These are phyloP conservation scores for Endotrypanum monterogeii DNA, from an alignment of 208 protist species.

Conservation along the genomic window DNA sequence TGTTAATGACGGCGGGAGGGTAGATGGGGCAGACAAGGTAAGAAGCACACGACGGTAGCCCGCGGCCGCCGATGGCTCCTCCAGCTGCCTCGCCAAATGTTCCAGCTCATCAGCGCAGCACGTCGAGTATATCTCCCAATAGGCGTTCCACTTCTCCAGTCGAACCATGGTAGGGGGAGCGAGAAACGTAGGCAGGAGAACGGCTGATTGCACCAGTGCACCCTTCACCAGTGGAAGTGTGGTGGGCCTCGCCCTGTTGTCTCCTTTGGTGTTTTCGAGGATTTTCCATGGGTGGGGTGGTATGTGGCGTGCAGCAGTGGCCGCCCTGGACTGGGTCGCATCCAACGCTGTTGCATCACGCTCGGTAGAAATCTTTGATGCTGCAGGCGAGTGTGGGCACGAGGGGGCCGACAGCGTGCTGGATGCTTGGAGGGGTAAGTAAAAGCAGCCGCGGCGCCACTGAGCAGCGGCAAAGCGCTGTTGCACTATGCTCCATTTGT, in stretches of 20 bases:
- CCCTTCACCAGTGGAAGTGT: background rate
- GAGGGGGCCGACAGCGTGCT: background rate
- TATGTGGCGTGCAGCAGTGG: slow-evolving; percentile 4
- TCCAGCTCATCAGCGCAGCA: slow-evolving; percentile 31
- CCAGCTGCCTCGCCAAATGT: slow-evolving; percentile 16
- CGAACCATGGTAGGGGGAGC: slow-evolving; percentile 26
- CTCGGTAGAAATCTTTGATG: background rate
- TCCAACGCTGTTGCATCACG: background rate
- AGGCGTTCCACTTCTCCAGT: slow-evolving; percentile 64
- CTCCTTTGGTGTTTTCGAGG: slow-evolving; percentile 2
- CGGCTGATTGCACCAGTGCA: background rate
- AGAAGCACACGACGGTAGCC: slow-evolving; percentile 22
- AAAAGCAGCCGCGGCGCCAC: slow-evolving; percentile 28
- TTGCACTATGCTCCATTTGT: background rate
- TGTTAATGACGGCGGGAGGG: background rate
- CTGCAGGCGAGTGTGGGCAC: background rate
- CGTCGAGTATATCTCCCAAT: slow-evolving; percentile 49
- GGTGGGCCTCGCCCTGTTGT: background rate
- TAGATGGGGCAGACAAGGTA: slow-evolving; percentile 2
- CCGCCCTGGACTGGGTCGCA: background rate
- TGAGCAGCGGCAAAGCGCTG: slow-evolving; percentile 17
- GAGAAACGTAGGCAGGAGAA: background rate
- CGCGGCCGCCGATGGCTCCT: background rate
- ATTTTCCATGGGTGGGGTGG: slow-evolving; percentile 26
- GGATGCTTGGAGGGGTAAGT: background rate